These are phyloP conservation scores for Spergularia azorica DNA, from an alignment of 179 eudicot genomes.

Conservation along the genomic window DNA sequence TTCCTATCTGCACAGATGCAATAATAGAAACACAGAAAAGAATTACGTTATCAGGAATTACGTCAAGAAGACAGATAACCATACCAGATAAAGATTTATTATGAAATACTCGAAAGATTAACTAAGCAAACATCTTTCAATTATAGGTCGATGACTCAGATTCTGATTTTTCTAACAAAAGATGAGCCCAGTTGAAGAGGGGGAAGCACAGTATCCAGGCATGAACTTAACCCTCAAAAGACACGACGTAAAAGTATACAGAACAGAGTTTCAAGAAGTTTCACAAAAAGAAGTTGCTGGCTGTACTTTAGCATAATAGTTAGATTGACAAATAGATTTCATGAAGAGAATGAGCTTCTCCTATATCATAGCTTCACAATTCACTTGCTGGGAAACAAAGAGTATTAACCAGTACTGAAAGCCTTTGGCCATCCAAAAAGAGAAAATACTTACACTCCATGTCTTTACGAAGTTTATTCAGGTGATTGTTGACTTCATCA, in stretches of 20 bases:
- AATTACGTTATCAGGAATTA: not conserved
- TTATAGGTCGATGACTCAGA: not conserved
- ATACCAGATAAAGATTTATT: not conserved
- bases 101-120: too few species aligned
- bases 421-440: too few species aligned
- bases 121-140: too few species aligned
- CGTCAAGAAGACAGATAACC: not conserved
- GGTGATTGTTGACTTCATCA: constrained; percentile 57
- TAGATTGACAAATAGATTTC: not conserved
- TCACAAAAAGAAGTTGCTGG: not conserved
- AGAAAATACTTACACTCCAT: constrained; percentile 69
- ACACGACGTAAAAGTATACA: not conserved
- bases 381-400: not conserved
- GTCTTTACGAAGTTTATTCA: constrained; percentile 63
- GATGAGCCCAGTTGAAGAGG: not conserved
- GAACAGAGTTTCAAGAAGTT: not conserved
- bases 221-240: not conserved
- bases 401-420: not conserved
- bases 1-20: constrained; percentile 62
- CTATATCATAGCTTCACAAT: not conserved
- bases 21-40: constrained; percentile 5
- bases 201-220: not conserved
- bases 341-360: not conserved
- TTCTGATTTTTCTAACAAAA: not conserved
- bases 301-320: not conserved